Percentiles rank a stretch among this genome's conserved stretches.
These are phyloP conservation scores for Chrysosphaeria jannelii DNA, from an alignment of 2,329 filamentous ascomycete species.

Conservation along the genomic window DNA sequence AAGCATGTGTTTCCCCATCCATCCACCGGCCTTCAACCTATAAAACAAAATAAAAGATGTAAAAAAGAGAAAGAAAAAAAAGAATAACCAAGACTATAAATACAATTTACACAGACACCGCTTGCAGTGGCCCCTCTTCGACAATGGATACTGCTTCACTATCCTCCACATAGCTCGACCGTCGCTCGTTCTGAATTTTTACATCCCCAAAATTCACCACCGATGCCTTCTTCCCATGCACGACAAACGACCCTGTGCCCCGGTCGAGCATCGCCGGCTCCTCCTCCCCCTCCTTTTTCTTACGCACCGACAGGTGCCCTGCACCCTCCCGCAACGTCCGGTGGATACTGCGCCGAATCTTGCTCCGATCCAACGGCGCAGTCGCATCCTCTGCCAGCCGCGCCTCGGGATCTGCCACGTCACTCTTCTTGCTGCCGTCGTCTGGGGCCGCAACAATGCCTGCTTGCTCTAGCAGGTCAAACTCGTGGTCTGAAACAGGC, in stretches of 20 bases:
- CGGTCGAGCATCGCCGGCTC: constrained; percentile 35
- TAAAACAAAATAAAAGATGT: constrained; percentile 1
- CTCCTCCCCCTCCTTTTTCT: constrained; percentile 15
- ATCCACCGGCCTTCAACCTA: no score
- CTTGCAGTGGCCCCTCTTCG: no score
- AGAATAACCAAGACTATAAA: no score
- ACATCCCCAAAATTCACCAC: constrained; percentile 90
- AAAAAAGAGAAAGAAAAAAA: constrained; percentile 13
- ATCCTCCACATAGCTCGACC: no score
- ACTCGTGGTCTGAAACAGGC: no score
- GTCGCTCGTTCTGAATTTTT: no score
- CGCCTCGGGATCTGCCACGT: not conserved
- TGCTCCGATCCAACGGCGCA: constrained; percentile 19
- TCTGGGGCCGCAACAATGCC: not conserved
- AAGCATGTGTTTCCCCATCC: no score
- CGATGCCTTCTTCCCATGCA: constrained; percentile 93
- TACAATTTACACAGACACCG: no score
- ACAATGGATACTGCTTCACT: no score
- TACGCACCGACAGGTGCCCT: constrained; percentile 33
- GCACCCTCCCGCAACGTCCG: constrained; percentile 63
- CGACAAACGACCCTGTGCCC: constrained; percentile 66
- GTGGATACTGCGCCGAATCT: constrained; percentile 61
- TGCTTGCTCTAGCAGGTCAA: constrained; percentile 2
- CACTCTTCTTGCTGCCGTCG: no score
- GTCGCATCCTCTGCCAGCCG: constrained; percentile 5